Percentiles rank a stretch among this genome's conserved stretches.
Conservation (phyloP, 306 rosid species). For the Cicer yamashitae region DNA sequence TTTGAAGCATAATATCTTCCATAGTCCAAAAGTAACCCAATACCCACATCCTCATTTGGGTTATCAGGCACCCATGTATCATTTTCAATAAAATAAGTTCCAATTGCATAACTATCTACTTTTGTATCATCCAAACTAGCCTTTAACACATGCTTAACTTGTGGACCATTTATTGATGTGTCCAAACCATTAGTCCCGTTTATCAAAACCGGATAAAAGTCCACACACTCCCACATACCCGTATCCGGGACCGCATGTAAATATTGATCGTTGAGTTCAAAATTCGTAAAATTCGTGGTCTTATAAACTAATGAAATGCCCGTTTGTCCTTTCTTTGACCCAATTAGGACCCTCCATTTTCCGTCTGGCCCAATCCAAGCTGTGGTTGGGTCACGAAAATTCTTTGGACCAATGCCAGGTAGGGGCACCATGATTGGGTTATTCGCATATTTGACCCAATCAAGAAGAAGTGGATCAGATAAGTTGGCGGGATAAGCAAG, state of each 20-base stretch:
- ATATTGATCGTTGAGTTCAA: constrained; percentile 39
- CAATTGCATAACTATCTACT: constrained; percentile 70
- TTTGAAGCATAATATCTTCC: constrained; percentile 87
- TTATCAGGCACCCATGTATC: constrained; percentile 85
- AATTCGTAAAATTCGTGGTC: constrained; percentile 56
- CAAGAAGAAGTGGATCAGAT: constrained; percentile 77
- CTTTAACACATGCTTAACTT: constrained; percentile 74
- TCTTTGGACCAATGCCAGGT: constrained; percentile 42
- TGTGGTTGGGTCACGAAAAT: constrained; percentile 82
- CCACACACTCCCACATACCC: constrained; percentile 95
- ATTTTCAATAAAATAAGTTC: constrained; percentile 62
- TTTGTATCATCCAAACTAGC: constrained; percentile 73
- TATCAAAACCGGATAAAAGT: constrained; percentile 67
- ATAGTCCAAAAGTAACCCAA: constrained; percentile 69
- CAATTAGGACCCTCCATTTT: constrained; percentile 68
- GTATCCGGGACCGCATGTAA: constrained; percentile 74
- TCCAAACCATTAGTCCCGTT: constrained; percentile 71
- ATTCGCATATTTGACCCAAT: constrained; percentile 71
- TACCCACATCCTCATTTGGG: constrained; percentile 75
- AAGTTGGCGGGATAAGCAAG: constrained; percentile 77
- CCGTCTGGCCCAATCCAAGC: constrained; percentile 70
- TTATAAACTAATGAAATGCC: constrained; percentile 63
- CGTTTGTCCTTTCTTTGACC: constrained; percentile 49
- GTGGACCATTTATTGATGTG: constrained; percentile 53
- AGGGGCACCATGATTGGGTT: constrained; percentile 82